Base-by-base conservation (phyloP, 2,329 filamentous ascomycete genomes). In the Cercospora berteroae region DNA sequence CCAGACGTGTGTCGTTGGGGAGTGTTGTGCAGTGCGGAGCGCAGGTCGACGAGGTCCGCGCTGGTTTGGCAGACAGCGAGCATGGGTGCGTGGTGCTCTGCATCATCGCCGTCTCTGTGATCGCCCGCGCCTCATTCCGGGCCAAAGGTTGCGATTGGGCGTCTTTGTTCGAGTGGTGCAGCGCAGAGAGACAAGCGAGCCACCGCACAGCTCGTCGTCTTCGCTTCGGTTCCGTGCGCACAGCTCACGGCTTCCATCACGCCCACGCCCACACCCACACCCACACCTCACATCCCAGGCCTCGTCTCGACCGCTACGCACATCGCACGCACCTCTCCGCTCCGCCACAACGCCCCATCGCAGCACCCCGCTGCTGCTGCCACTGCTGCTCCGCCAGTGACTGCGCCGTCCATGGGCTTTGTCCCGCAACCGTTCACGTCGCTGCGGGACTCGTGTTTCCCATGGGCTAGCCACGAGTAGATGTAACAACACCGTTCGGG, bases 391-490 rank as follows among this genome's bases (percentile, higher is more conserved):
- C 36, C 16, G 36, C 16, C 36, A n/a, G 20, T n/a, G 52, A n/a
- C 27, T 39, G 56, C 56, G 29, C 18, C 31, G 56, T 59, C 29
- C 56, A 59, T 59, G 56, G 27, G 56, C 56, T 31, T 20, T 20
- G 29, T 36, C 18, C 29, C 56, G 56, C 29, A 20, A 55, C 18
- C 60, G n/a, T 36, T 23, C 56, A 52, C 63, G 52, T 56, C 52
- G 63, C 63, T 29, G 63, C 60, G 61, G 61, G 31, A 63, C 61
- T 63, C 61, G 61, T 57, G 48, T 29, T 63, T 56, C 61, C 50
- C 61, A 69, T 69, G 67, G 67, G 60, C 64, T 69, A 64, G 61
- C 50, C 27, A 57, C 61, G 48, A 57, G 27, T 63, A 50, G 29
- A 67, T 66, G 64, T 67, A 63, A 20, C 27, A 42, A 27, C n/a